These are phyloP conservation scores for Neopestalotiopsis sp. DNA, from an alignment of 2,329 filamentous ascomycete genomes.

Conservation along the genomic window DNA sequence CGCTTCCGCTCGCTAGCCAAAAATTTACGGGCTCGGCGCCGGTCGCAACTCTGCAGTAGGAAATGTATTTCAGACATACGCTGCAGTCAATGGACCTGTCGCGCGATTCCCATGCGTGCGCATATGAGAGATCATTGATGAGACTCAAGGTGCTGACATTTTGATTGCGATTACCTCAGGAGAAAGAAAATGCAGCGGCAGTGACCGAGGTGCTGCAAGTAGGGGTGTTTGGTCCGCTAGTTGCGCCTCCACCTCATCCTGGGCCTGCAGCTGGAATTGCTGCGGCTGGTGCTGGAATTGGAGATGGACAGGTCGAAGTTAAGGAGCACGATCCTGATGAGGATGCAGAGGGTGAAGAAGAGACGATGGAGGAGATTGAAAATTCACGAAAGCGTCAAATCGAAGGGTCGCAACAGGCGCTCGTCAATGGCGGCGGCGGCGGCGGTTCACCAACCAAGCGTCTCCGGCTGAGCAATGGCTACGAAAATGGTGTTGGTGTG, in stretches of 20 bases:
- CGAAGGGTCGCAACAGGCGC: constrained; percentile 48
- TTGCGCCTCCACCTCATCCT: constrained; percentile 37
- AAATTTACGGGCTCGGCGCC: constrained; percentile 13
- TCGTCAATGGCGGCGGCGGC: constrained; percentile 43
- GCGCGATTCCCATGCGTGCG: constrained; percentile 8
- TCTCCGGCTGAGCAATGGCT: constrained; percentile 65
- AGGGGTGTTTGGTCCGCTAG: constrained; percentile 63
- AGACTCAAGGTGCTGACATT: constrained; percentile 41
- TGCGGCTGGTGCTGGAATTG: constrained; percentile 24
- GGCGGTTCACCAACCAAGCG: constrained; percentile 62
- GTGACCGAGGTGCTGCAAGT: constrained; percentile 51
- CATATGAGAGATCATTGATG: constrained; percentile 22
- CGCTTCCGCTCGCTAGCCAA: constrained; percentile 10
- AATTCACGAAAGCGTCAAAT: constrained; percentile 56
- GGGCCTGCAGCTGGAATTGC: constrained; percentile 36
- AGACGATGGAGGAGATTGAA: constrained; percentile 45
- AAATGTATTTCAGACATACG: background rate
- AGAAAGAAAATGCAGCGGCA: constrained; percentile 48
- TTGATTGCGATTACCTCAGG: constrained; percentile 52
- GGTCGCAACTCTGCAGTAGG: constrained; percentile 7
- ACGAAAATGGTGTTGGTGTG: constrained; percentile 53
- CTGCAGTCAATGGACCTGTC: background rate
- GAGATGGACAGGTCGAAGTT: constrained; percentile 18
- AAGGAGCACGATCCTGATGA: constrained; percentile 40
- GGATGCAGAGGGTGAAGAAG: constrained; percentile 40